Conservation (phyloP, 2,329 filamentous ascomycete genomes). For the Colletotrichum sp. region DNA sequence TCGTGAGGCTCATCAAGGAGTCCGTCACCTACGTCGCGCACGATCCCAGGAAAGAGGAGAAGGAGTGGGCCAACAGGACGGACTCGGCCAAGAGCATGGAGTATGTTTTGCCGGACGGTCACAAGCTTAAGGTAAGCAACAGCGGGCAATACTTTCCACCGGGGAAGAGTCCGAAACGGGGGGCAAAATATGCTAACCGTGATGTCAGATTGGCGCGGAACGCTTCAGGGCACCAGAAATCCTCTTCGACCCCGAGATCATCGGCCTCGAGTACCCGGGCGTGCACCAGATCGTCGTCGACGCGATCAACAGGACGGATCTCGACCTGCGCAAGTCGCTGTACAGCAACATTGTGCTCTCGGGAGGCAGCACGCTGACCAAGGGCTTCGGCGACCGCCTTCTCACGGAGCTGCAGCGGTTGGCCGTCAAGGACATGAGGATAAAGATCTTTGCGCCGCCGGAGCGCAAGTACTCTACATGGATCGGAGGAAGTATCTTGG, state of each 20-base stretch:
- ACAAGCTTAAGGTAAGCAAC: conserved; percentile 79
- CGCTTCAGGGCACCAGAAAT: conserved; percentile 97
- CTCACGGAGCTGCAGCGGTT: conserved; percentile 90
- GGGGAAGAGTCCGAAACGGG: too few relatives aligned
- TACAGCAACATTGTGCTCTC: conserved; percentile 98
- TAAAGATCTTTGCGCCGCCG: conserved; percentile 98
- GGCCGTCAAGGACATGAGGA: conserved; percentile 98
- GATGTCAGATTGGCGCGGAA: conserved; percentile 79
- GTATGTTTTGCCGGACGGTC: conserved; percentile 89
- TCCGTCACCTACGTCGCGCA: conserved; percentile 88
- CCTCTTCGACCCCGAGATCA: conserved; percentile 95
- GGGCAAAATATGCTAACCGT: not conserved
- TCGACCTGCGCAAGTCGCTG: conserved; percentile 91
- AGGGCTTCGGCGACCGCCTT: conserved; percentile 93
- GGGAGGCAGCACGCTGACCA: conserved; percentile 93
- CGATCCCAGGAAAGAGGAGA: conserved; percentile 93
- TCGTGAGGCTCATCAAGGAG: conserved; percentile 98
- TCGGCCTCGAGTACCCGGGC: conserved; percentile 94
- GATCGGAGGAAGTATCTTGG: conserved; percentile 97
- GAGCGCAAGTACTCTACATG: conserved; percentile 99
- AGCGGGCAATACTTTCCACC: not conserved
- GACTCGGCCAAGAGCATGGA: conserved; percentile 82
- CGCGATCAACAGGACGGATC: conserved; percentile 91
- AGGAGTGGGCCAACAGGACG: conserved; percentile 83
- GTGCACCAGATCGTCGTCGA: conserved; percentile 98